Percentiles rank a stretch among this genome's conserved stretches.
These are phyloP conservation scores for Wickerhamomyces hampshirensis DNA, from an alignment of 805 yeast species.

Conservation along the genomic window DNA sequence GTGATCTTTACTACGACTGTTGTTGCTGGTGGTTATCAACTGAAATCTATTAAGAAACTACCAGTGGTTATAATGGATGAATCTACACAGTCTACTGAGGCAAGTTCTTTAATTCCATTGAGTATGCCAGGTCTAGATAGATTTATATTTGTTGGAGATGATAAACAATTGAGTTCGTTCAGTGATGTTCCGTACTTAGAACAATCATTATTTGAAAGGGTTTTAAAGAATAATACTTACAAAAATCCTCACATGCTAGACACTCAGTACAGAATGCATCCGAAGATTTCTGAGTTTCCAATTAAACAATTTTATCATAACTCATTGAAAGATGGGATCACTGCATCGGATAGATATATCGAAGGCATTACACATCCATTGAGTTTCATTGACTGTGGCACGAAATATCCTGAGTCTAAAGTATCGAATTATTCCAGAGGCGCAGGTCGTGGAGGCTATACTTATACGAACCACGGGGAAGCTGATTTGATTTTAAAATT, in stretches of 20 bases:
- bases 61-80: constrained; percentile 77
- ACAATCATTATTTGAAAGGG: constrained; percentile 64
- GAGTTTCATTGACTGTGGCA: constrained; percentile 55
- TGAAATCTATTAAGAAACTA: constrained; percentile 56
- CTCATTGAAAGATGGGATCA: constrained; percentile 52
- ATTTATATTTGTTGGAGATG: constrained; percentile 72
- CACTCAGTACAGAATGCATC: constrained; percentile 68
- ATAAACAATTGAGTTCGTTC: constrained; percentile 68
- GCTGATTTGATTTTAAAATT: constrained; percentile 41
- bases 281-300: constrained; percentile 55
- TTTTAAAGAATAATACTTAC: constrained; percentile 56
- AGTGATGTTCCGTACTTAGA: constrained; percentile 64
- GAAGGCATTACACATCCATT: constrained; percentile 48
- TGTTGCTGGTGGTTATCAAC: constrained; percentile 62
- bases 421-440: constrained; percentile 40
- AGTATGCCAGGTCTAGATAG: constrained; percentile 63
- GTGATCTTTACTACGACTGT: constrained; percentile 72
- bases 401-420: constrained; percentile 41
- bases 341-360: constrained; percentile 42
- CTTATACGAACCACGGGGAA: constrained; percentile 55
- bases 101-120: constrained; percentile 64
- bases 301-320: constrained; percentile 46
- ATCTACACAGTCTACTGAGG: constrained; percentile 73
- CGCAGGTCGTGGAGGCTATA: constrained; percentile 52
- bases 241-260: constrained; percentile 62